These are phyloP conservation scores for Kwoniella shandongensis DNA, from an alignment of 768 basidiomycete genomes.

Conservation along the genomic window DNA sequence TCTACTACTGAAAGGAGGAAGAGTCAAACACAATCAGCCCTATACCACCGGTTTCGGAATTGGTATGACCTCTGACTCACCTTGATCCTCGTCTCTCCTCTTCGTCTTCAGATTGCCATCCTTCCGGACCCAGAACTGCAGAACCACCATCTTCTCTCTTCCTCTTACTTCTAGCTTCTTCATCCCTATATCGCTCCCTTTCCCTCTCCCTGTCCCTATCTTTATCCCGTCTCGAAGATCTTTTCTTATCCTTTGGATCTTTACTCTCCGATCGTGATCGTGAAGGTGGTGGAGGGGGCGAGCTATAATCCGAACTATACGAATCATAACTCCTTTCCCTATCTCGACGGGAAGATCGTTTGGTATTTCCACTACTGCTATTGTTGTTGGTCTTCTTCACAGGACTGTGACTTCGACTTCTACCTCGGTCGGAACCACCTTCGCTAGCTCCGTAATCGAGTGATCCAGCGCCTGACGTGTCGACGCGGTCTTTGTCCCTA, in stretches of 20 bases:
- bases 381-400: too few relatives aligned
- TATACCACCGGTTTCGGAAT: background rate
- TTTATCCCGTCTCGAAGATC: constrained; percentile 12
- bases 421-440: constrained; percentile 3
- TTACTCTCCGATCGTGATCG: background rate
- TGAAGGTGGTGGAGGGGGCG: background rate
- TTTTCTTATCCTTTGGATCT: constrained; percentile 24
- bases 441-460: constrained; percentile 40
- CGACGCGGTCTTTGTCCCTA: constrained; percentile 46
- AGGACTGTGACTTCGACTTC: background rate
- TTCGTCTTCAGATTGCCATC: constrained; percentile 40
- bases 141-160: constrained; percentile 41
- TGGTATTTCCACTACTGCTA: background rate
- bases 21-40: too few relatives aligned
- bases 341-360: too few relatives aligned
- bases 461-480: constrained; percentile 21
- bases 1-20: constrained; percentile 11
- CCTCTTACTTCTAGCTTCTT: constrained; percentile 22
- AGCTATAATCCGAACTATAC: background rate
- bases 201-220: constrained; percentile 28
- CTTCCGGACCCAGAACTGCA: constrained; percentile 37
- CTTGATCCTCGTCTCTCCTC: constrained; percentile 32
- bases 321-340: background rate
- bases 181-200: constrained; percentile 26
- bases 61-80: constrained; percentile 22